These are phyloP conservation scores for Nakazawaea anatomiae DNA, from an alignment of 805 yeast genomes.

Conservation along the genomic window DNA sequence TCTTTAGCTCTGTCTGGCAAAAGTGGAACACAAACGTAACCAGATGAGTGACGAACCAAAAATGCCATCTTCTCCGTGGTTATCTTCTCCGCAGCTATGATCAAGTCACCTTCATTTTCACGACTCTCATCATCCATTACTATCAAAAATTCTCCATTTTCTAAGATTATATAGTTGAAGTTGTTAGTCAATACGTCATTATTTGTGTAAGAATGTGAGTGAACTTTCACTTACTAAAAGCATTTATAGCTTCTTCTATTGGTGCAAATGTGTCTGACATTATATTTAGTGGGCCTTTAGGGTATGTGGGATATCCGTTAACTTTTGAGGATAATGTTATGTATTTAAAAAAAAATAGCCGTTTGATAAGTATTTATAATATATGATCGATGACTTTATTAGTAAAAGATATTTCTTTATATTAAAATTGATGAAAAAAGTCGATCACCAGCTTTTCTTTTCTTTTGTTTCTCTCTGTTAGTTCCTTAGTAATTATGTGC, in stretches of 20 bases:
- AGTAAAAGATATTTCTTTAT: no score
- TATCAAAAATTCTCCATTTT: conserved; percentile 75
- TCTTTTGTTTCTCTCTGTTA: neutral
- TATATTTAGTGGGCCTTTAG: no score
- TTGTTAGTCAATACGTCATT: no score
- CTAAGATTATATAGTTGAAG: conserved; percentile 13
- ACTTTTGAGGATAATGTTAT: no score
- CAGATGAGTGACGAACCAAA: conserved; percentile 78
- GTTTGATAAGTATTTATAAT: no score
- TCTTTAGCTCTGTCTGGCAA: conserved; percentile 71
- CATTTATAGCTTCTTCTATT: conserved; percentile 68
- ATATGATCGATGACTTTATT: no score
- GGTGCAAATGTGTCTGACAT: conserved; percentile 33
- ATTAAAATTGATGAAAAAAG: no score
- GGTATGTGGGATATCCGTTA: no score
- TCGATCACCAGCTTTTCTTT: neutral
- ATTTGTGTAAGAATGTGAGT: neutral
- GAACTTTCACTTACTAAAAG: conserved; percentile 40
- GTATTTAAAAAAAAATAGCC: no score
- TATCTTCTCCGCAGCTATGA: conserved; percentile 80
- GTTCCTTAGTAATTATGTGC: neutral
- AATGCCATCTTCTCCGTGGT: conserved; percentile 92
- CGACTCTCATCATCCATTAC: conserved; percentile 97
- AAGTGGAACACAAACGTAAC: conserved; percentile 91
- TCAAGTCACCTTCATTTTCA: conserved; percentile 96